Conservation (phyloP, 2,329 filamentous ascomycete species). For the Colletotrichum scovillei region DNA sequence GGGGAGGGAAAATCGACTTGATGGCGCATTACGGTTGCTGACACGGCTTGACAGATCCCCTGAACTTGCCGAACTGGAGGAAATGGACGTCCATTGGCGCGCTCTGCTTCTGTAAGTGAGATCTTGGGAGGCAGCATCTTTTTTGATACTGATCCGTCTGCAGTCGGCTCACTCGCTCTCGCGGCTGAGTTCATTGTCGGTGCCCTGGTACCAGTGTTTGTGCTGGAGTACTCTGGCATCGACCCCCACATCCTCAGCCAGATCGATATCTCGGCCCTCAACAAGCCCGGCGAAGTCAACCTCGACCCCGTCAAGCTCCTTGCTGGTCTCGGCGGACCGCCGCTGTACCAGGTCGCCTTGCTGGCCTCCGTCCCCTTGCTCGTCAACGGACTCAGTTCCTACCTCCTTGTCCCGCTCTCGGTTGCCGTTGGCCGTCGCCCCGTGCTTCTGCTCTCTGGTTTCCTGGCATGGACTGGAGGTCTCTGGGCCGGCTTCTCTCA, state of each 20-base stretch:
- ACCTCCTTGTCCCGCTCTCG: slow-evolving; percentile 52
- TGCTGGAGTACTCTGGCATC: slow-evolving; percentile 48
- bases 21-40: slow-evolving; percentile 7
- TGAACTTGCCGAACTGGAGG: slow-evolving; percentile 45
- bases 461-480: slow-evolving; percentile 48
- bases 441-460: slow-evolving; percentile 46
- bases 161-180: slow-evolving; percentile 36
- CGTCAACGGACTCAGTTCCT: slow-evolving; percentile 48
- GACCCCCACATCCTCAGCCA: slow-evolving; percentile 43
- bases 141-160: not conserved
- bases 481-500: slow-evolving; percentile 49
- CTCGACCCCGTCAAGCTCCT: slow-evolving; percentile 45
- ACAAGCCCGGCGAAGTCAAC: slow-evolving; percentile 32
- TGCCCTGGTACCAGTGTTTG: slow-evolving; percentile 46
- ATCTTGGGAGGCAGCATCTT: too few species aligned
- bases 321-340: slow-evolving; percentile 42
- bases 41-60: slow-evolving; percentile 40
- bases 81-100: slow-evolving; percentile 45
- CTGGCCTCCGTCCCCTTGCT: slow-evolving; percentile 49
- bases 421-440: slow-evolving; percentile 50
- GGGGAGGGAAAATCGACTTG: not conserved
- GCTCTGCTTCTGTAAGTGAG: slow-evolving; percentile 44
- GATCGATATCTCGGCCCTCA: slow-evolving; percentile 38
- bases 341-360: slow-evolving; percentile 44
- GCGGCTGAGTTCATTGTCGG: slow-evolving; percentile 42